Conservation (phyloP, 176 grass and related monocot genomes). For the Dactylis glomerata region DNA sequence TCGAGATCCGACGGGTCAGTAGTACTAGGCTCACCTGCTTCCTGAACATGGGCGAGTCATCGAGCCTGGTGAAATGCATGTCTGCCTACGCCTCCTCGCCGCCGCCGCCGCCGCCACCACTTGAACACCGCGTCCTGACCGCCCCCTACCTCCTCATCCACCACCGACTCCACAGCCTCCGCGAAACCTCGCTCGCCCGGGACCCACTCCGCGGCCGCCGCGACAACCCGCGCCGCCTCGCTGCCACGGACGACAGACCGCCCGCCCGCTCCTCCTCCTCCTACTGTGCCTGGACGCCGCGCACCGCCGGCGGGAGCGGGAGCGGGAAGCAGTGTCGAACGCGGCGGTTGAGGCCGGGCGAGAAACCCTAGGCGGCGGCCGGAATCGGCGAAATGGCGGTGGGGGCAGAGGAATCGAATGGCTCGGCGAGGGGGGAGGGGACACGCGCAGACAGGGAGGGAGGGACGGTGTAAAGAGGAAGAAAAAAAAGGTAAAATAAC, state of each 20-base stretch:
- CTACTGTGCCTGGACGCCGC: not conserved
- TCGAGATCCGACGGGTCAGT: constrained; percentile 14
- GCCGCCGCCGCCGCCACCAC: constrained; percentile 29
- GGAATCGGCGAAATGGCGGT: constrained; percentile 42
- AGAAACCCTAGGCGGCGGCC: constrained; percentile 43
- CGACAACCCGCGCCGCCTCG: not conserved
- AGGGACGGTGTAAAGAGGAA: constrained; percentile 32
- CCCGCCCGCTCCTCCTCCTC: not conserved
- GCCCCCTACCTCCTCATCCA: constrained; percentile 35
- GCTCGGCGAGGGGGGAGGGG: constrained; percentile 20
- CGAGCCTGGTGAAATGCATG: constrained; percentile 94
- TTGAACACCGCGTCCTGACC: constrained; percentile 18
- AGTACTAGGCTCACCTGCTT: constrained; percentile 57
- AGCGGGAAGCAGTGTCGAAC: not conserved
- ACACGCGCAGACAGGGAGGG: not conserved
- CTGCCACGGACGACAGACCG: not conserved
- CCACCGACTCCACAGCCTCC: not conserved
- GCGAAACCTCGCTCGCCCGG: not conserved
- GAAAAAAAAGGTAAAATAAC: constrained; percentile 25
- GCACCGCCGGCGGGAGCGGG: not conserved
- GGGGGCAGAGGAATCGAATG: constrained; percentile 36
- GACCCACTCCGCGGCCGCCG: not conserved
- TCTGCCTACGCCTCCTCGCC: constrained; percentile 16
- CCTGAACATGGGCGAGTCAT: constrained; percentile 98
- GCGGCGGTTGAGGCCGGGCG: not conserved